phyloP scores from a whole-genome alignment of 352 stramenopile species.

The Globisporangium rhizosaccharum region DNA sequence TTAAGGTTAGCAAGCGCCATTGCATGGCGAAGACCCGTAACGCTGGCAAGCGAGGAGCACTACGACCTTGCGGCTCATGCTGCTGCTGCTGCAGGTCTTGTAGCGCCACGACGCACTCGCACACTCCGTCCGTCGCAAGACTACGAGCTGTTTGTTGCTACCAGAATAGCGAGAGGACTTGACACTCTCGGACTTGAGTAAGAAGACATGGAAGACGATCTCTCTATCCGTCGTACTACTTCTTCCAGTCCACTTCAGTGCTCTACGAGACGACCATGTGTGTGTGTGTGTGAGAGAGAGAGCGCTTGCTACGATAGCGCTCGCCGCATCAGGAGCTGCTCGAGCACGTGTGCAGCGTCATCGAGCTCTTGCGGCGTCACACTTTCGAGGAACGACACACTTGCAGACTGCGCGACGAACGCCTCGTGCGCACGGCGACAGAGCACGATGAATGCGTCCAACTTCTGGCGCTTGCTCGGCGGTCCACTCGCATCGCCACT shows the following conservation, averaged over 20 bases:
- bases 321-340: slow-evolving; percentile 30
- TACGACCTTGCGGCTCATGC: background rate
- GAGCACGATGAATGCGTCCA: slow-evolving; percentile 15
- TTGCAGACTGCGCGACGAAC: slow-evolving; percentile 3
- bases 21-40: no score
- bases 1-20: no score
- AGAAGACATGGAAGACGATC: no score
- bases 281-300: no score
- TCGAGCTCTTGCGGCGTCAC: slow-evolving; percentile 33
- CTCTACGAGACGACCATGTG: no score
- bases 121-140: no score
- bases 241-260: no score
- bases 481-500: background rate
- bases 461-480: slow-evolving; percentile 14
- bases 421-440: slow-evolving; percentile 46
- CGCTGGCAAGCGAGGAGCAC: background rate
- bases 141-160: no score
- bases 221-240: no score
- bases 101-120: background rate
- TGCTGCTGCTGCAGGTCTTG: background rate
- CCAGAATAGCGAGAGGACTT: no score
- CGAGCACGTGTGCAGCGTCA: slow-evolving; percentile 35
- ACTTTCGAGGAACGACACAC: slow-evolving; percentile 20
- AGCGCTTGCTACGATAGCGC: background rate
- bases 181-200: no score